Conservation (phyloP, 2,329 filamentous ascomycete species). For the Xylaria digitata region DNA sequence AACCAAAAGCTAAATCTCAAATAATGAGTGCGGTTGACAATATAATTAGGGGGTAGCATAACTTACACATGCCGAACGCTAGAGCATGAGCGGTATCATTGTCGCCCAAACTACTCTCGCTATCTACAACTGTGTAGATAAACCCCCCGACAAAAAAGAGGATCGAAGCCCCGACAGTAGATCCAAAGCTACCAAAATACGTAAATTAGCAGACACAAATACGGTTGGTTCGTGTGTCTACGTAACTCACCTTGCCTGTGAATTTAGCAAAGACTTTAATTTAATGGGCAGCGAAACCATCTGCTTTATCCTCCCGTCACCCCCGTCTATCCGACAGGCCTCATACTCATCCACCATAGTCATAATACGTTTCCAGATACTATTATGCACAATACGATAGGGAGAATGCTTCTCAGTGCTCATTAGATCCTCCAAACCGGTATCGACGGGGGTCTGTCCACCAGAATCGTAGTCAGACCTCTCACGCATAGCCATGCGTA, state of each 20-base stretch:
- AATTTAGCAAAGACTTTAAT: conserved; percentile 47
- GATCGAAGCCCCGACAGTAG: conserved; percentile 47
- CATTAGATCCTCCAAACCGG: conserved; percentile 23
- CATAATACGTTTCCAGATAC: conserved; percentile 48
- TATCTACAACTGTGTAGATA: conserved; percentile 48
- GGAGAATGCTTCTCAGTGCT: background rate
- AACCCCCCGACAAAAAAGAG: conserved; percentile 50
- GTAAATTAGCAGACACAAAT: background rate
- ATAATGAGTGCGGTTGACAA: background rate
- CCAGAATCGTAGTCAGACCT: conserved; percentile 24
- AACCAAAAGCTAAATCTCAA: too few species aligned
- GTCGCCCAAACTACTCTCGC: conserved; percentile 46
- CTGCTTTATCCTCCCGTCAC: conserved; percentile 5
- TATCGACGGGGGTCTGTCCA: conserved; percentile 24
- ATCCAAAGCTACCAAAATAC: conserved; percentile 44
- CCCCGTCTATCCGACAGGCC: conserved; percentile 13
- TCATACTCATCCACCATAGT: conserved; percentile 49
- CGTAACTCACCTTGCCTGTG: conserved; percentile 46
- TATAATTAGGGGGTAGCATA: background rate
- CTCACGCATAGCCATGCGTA: conserved; percentile 47
- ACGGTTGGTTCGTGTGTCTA: background rate
- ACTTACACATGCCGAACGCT: conserved; percentile 52
- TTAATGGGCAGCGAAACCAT: conserved; percentile 46
- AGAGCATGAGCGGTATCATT: conserved; percentile 50
- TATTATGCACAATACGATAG: conserved; percentile 44